These are phyloP conservation scores for Inga oerstediana DNA, from an alignment of 306 rosid species.

Conservation along the genomic window DNA sequence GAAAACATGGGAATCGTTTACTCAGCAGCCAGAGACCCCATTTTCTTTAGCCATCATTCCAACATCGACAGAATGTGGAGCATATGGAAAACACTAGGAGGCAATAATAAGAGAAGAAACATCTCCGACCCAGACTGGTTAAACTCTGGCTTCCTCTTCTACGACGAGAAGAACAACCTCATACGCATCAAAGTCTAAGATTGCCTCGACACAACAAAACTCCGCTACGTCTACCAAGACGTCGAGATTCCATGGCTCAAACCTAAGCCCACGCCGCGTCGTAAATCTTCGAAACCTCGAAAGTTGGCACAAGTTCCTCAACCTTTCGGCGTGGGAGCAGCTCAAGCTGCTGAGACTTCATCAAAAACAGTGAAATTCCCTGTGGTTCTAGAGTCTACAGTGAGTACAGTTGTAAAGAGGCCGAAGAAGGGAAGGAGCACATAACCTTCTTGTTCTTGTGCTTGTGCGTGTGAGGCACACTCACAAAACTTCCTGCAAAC, in stretches of 20 bases:
- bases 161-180: conserved; percentile 65
- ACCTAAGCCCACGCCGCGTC: conserved; percentile 50
- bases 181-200: conserved; percentile 69
- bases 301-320: conserved; percentile 10
- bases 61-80: conserved; percentile 77
- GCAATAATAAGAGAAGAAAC: conserved; percentile 39
- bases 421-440: conserved; percentile 51
- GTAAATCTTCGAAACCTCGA: conserved; percentile 7
- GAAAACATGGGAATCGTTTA: conserved; percentile 87
- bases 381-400: conserved; percentile 37
- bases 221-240: conserved; percentile 70
- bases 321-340: conserved; percentile 34
- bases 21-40: conserved; percentile 75
- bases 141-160: conserved; percentile 66
- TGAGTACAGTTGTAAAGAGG: conserved; percentile 55
- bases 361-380: conserved; percentile 44
- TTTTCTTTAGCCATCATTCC: conserved; percentile 72
- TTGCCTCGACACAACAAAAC: conserved; percentile 51
- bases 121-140: conserved; percentile 60
- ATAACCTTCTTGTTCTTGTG: conserved; percentile 39
- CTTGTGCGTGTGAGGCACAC: conserved; percentile 60
- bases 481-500: conserved; percentile 90
- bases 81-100: conserved; percentile 68
- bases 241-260: conserved; percentile 66
- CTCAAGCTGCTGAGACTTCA: conserved; percentile 47